Percentiles rank a stretch among this genome's conserved stretches.
Conservation (phyloP, 2,329 filamentous ascomycete species). For the Lachnellula hyalina region DNA sequence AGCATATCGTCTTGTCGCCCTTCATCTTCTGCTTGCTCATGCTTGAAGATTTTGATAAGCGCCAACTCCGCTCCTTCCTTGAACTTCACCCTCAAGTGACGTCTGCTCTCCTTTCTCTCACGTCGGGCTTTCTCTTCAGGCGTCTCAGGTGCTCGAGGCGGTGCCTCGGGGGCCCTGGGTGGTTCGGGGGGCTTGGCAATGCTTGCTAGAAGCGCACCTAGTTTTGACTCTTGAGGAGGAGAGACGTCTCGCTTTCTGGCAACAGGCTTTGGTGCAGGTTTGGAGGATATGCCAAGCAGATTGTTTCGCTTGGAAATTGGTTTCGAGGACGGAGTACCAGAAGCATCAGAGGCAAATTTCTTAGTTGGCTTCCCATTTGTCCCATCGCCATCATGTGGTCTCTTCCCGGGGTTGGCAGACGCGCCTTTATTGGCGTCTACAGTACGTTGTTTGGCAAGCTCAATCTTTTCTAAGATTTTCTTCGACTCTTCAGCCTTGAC, state of each 20-base stretch:
- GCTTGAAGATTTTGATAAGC: conserved; percentile 63
- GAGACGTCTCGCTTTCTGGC: conserved; percentile 32
- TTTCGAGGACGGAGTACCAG: conserved; percentile 24
- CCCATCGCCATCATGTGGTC: conserved; percentile 29
- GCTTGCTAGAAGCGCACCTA: conserved; percentile 30
- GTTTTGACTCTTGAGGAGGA: conserved; percentile 29
- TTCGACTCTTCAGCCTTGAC: conserved; percentile 19
- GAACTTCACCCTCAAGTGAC: conserved; percentile 66
- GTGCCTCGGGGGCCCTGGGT: conserved; percentile 27
- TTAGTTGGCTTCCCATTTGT: conserved; percentile 29
- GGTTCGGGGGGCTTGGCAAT: conserved; percentile 30
- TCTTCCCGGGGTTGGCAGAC: conserved; percentile 22
- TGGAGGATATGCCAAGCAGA: conserved; percentile 26
- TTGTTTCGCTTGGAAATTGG: conserved; percentile 26
- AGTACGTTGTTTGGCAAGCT: conserved; percentile 20
- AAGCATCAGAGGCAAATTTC: conserved; percentile 28
- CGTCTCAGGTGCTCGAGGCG: conserved; percentile 48
- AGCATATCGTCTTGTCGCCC: conserved; percentile 63
- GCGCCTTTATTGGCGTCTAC: conserved; percentile 15
- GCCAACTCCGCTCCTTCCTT: conserved; percentile 63
- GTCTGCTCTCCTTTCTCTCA: conserved; percentile 65
- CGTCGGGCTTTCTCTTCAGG: conserved; percentile 62
- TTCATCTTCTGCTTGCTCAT: conserved; percentile 66
- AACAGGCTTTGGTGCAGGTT: conserved; percentile 24
- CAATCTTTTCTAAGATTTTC: conserved; percentile 22